phyloP scores from a whole-genome alignment of 106 monocot species.

The Dioscorea zingiberensis region DNA sequence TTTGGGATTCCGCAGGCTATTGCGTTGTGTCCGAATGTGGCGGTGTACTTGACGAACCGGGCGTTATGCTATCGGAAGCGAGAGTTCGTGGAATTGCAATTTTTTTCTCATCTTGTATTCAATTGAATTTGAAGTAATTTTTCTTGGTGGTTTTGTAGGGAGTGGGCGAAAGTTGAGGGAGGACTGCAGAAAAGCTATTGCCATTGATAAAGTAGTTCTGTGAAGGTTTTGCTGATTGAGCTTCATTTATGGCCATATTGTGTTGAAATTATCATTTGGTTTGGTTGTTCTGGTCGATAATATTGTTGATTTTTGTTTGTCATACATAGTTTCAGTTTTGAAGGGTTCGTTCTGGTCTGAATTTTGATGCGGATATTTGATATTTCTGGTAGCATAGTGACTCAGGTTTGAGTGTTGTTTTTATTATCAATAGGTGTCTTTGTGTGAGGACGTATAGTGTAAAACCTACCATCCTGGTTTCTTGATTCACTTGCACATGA shows the following conservation, averaged over 20 bases:
- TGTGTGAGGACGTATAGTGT: too few relatives aligned
- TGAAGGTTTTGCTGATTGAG: conserved; percentile 31
- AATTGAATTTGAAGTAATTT: too few relatives aligned
- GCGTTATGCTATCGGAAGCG: conserved; percentile 3
- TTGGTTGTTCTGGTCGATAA: neutral
- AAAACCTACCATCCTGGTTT: too few relatives aligned
- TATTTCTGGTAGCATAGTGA: too few relatives aligned
- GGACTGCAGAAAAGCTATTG: conserved; percentile 52
- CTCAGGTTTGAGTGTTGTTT: too few relatives aligned
- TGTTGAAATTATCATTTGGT: neutral
- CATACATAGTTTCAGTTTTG: too few relatives aligned
- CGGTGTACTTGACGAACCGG: conserved; percentile 5
- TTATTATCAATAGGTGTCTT: too few relatives aligned
- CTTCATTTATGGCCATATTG: too few relatives aligned
- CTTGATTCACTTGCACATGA: too few relatives aligned
- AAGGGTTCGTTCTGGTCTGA: too few relatives aligned
- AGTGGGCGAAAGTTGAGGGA: conserved; percentile 50
- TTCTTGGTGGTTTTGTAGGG: conserved; percentile 23
- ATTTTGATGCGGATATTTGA: too few relatives aligned
- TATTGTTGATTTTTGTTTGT: too few relatives aligned
- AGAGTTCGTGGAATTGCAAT: neutral
- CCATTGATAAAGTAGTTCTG: conserved; percentile 45
- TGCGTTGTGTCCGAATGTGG: conserved; percentile 5
- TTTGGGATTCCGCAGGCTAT: conserved; percentile 1
- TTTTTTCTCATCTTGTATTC: neutral